These are phyloP conservation scores for Neurospora intermedia DNA, from an alignment of 495 filamentous ascomycete genomes.

Conservation along the genomic window DNA sequence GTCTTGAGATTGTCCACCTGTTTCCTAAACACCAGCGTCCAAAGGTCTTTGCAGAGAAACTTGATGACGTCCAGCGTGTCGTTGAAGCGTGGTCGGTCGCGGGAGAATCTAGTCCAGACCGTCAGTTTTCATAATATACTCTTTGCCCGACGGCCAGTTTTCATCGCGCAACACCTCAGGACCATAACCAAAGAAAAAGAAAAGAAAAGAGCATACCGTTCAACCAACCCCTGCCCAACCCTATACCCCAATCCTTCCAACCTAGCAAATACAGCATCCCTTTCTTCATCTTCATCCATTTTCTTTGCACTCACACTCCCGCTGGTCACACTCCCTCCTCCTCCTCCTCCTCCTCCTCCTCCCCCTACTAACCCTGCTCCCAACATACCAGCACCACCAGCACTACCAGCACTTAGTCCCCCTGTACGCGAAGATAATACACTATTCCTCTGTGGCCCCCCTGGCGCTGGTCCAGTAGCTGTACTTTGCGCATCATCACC, in stretches of 20 bases:
- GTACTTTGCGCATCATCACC: not conserved
- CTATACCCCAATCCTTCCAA: constrained; percentile 83
- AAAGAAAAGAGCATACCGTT: constrained; percentile 51
- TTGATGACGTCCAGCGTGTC: constrained; percentile 90
- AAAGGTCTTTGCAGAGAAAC: constrained; percentile 96
- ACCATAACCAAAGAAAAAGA: not conserved
- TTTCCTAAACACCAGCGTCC: constrained; percentile 88
- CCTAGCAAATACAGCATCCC: constrained; percentile 72
- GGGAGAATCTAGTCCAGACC: constrained; percentile 55
- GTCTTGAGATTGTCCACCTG: constrained; percentile 98
- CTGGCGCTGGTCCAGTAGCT: not conserved
- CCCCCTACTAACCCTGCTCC: not conserved
- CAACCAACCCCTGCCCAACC: constrained; percentile 85
- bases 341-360: not conserved
- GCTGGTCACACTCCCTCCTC: not conserved
- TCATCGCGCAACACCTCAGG: not conserved
- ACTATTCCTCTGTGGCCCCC: not conserved
- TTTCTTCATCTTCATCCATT: constrained; percentile 60
- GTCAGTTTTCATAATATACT: not conserved
- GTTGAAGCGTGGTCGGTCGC: constrained; percentile 74
- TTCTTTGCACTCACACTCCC: constrained; percentile 10
- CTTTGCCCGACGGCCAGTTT: no score
- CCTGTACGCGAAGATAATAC: not conserved
- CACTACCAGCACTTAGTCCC: not conserved
- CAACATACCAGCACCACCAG: not conserved